Evolutionary conservation across 2,329 filamentous ascomycete genomes (phyloP), one percentile per base, ranked within the genome.

Genomic region (Microsporum audouinii): DNA sequence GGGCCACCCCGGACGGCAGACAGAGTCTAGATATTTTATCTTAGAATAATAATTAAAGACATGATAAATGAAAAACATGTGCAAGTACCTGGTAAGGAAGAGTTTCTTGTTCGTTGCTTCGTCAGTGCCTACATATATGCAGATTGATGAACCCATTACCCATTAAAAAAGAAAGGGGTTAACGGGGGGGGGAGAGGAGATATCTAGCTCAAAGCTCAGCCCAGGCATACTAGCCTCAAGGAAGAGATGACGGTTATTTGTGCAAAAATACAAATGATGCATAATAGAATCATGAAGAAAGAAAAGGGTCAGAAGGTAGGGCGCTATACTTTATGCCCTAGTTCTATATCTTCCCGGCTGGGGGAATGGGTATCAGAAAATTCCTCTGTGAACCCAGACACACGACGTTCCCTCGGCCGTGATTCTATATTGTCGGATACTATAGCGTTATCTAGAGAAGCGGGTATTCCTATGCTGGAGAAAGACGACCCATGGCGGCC

Each of bases 351-450:
- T 41, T 61, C 56, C 10, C 8, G 17, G 38, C 33, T 53, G 7
- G 58, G 56, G 3, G 62, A 60, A 36, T 59, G 55, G 23, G 10
- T 57, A 29, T 41, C 41, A 33, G 60, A 56, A 12, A 64, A 61
- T 7, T 65, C 63, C n/a, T 65, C 64, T 5, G 60, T 64, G 45
- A 65, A 64, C 3, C 62, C 64, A 3, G 64, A 66, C 12, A 66
- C 63, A 57, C 63, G 63, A 33, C 61, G 61, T 10, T 55, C 57
- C 45, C 60, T 58, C 23, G 57, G 51, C 12, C 57, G 62, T 36
- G 57, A 33, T n/a, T 63, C 55, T 12, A 31, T 38, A 17, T 63
- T 49, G 2, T 65, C 63, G n/a, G 38, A 53, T 2, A 49, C 29
- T 31, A 61, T 41, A 6, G 59, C 58, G 39, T 63, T 56, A 36